Conservation (phyloP, 2,329 filamentous ascomycete genomes). For the Penicillium paneum region DNA sequence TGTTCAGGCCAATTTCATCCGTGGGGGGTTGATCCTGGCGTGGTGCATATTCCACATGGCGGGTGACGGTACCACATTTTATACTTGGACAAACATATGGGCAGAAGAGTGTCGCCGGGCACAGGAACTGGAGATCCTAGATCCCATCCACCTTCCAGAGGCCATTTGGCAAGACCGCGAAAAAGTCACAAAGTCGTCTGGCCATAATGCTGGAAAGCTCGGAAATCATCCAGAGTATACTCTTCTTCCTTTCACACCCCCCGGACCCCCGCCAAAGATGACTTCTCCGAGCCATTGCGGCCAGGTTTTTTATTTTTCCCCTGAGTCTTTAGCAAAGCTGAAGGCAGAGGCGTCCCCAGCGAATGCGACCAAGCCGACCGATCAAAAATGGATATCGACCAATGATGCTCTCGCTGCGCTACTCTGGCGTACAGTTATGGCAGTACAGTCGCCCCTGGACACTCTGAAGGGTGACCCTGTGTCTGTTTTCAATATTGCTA, state of each 20-base stretch:
- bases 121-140: conserved; percentile 23
- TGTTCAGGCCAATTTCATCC: conserved; percentile 52
- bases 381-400: conserved; percentile 31
- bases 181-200: conserved; percentile 29
- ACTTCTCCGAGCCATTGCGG: conserved; percentile 30
- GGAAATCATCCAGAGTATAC: conserved; percentile 35
- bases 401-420: conserved; percentile 39
- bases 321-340: conserved; percentile 26
- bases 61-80: conserved; percentile 35
- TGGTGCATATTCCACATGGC: conserved; percentile 33
- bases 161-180: conserved; percentile 32
- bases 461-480: conserved; percentile 32
- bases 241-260: conserved; percentile 29
- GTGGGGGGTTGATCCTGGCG: conserved; percentile 51
- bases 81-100: conserved; percentile 34
- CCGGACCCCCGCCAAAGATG: conserved; percentile 34
- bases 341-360: conserved; percentile 33
- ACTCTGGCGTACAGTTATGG: conserved; percentile 35
- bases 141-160: conserved; percentile 25
- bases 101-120: conserved; percentile 36
- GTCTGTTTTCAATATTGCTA: conserved; percentile 40
- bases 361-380: conserved; percentile 26
- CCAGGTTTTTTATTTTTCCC: conserved; percentile 35
- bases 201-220: conserved; percentile 24
- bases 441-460: conserved; percentile 29